Base-by-base conservation (phyloP, 352 stramenopile species). In the Hyaloperonospora arabidopsidis region DNA sequence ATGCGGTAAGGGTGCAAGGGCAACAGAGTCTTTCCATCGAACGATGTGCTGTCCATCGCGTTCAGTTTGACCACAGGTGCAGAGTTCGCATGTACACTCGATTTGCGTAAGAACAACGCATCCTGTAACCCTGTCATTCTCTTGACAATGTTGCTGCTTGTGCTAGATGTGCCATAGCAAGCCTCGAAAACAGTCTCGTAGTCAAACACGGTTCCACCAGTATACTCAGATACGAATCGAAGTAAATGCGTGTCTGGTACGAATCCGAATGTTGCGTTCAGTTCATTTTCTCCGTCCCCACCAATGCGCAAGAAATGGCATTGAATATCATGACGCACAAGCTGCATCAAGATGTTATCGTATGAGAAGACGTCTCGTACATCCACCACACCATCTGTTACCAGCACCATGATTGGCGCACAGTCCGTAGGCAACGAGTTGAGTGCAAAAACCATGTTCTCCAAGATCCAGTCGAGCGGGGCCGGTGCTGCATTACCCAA, bases 321-420 rank as follows among this genome's bases (percentile, higher is more conserved):
- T 39, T 90, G 75, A 41, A 93, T 82, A 59, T 95, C 81, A 54
- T 95, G 85, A 5, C 85, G 82, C 40, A 85, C 76, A n/a, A 95
- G 76, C 39, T 95, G 83, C 85, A 93, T 93, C 25, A 93, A 61
- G 39, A 95, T 54, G 28, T 82, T 87, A 62, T 95, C 85, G 39
- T 95, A 95, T 3, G 76, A 78, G 54, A 84, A 91, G 5, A 73
- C 71, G 35, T 93, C 65, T 17, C 72, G 72, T 11, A 91, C 50
- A 66, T 93, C 83, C n/a, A 93, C 67, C 25, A 95, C 85, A 4
- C 85, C 81, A 56, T 95, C 85, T 0, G 85, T 89, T 41, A 90
- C 79, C 10, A 95, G 57, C n/a, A 89, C 77, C 45, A 95, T 76
- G 40, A 93, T 68, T 21, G 85, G 84, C 4, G 80, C 77, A 3